These are phyloP conservation scores for Somion occarium DNA, from an alignment of 1,284 basidiomycete species.

Conservation along the genomic window DNA sequence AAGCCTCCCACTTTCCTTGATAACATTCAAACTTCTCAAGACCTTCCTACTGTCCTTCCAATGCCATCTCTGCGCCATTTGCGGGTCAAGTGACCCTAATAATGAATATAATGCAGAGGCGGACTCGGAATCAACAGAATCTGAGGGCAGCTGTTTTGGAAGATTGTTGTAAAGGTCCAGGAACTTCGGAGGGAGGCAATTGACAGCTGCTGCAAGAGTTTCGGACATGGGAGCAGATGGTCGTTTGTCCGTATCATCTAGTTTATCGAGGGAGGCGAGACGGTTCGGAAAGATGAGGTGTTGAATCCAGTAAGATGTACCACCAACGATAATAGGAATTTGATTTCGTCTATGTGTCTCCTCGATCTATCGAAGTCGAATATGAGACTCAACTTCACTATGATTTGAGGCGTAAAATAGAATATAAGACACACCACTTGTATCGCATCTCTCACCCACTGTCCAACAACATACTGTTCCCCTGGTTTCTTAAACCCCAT, in stretches of 20 bases:
- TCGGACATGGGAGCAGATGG: slow-evolving; percentile 25
- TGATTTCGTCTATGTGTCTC: slow-evolving; percentile 56
- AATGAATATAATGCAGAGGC: slow-evolving; percentile 65
- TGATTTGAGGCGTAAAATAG: background rate
- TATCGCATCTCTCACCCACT: slow-evolving; percentile 80
- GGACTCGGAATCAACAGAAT: slow-evolving; percentile 45
- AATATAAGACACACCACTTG: slow-evolving; percentile 40
- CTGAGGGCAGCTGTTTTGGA: slow-evolving; percentile 48
- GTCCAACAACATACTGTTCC: slow-evolving; percentile 82
- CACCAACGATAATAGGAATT: slow-evolving; percentile 89
- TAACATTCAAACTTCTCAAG: slow-evolving; percentile 74
- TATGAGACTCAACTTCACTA: background rate
- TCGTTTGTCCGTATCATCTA: background rate
- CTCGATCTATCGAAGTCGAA: slow-evolving; percentile 59
- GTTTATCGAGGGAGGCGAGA: slow-evolving; percentile 35
- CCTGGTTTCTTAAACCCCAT: slow-evolving; percentile 85
- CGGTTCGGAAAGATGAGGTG: slow-evolving; percentile 83
- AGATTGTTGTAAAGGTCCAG: slow-evolving; percentile 47
- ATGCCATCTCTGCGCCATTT: slow-evolving; percentile 86
- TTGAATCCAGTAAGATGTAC: slow-evolving; percentile 97
- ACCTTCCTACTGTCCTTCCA: slow-evolving; percentile 94
- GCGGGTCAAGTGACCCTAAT: slow-evolving; percentile 68
- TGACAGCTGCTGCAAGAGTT: slow-evolving; percentile 34
- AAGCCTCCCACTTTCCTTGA: slow-evolving; percentile 65
- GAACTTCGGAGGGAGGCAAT: slow-evolving; percentile 43